Conservation (phyloP, 2,329 filamentous ascomycete species). For the Colletotrichum sp. region DNA sequence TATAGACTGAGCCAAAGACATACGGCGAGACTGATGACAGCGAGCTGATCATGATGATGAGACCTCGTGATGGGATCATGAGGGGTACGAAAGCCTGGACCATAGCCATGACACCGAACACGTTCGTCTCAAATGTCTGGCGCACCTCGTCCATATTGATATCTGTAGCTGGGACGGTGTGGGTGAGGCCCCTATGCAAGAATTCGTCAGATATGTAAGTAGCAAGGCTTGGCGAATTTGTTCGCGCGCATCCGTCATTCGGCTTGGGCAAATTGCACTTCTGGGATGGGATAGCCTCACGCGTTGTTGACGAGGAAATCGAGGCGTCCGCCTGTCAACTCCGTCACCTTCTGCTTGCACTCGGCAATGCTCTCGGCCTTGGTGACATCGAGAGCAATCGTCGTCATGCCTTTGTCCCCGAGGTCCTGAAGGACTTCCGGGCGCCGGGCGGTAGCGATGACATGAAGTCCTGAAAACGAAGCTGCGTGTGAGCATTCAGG, state of each 20-base stretch:
- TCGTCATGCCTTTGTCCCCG: constrained; percentile 51
- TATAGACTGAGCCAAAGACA: constrained; percentile 58
- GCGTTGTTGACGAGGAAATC: constrained; percentile 67
- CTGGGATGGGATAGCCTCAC: constrained; percentile 34
- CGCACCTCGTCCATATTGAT: constrained; percentile 58
- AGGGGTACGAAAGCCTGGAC: constrained; percentile 53
- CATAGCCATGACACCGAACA: constrained; percentile 63
- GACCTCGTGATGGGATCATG: constrained; percentile 53
- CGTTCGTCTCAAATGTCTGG: constrained; percentile 60
- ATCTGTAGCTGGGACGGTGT: constrained; percentile 57
- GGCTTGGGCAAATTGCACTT: not conserved
- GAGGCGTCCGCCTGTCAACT: constrained; percentile 56
- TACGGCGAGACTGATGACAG: constrained; percentile 55
- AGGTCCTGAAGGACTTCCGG: constrained; percentile 52
- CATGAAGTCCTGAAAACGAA: constrained; percentile 47
- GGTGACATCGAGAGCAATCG: constrained; percentile 59
- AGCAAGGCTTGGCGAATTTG: not conserved
- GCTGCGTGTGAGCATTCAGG: not conserved
- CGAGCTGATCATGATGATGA: constrained; percentile 62
- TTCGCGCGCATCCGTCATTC: not conserved
- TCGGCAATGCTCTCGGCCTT: constrained; percentile 52
- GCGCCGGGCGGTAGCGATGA: constrained; percentile 62
- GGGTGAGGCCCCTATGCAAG: constrained; percentile 50
- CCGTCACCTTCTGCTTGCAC: constrained; percentile 50
- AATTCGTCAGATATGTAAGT: not conserved